Base-by-base conservation (phyloP, 208 protist genomes). In the Novymonas esmeraldas region DNA sequence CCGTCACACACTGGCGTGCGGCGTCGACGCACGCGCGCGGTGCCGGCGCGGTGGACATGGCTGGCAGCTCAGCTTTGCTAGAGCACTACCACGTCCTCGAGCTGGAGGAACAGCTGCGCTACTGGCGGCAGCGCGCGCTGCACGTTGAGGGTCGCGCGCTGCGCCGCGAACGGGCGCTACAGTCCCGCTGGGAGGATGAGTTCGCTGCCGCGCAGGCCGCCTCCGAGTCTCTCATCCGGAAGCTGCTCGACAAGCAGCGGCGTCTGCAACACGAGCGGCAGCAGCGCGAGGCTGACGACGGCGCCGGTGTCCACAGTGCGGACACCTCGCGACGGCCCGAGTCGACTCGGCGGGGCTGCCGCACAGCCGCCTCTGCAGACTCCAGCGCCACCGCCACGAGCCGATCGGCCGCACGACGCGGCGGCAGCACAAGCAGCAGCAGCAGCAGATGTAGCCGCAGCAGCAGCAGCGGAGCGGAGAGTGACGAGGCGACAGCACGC, bases 31-130 rank as follows among this genome's bases (percentile, higher is more conserved):
- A 29, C 22, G 48, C 28, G 48, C 48, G 26, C 14, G 48, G 26
- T 28, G 26, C 6, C 48, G 33, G 48, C 16, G 26, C 26, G 28
- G 48, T 29, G 22, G 13, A n/a, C n/a, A n/a, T n/a, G n/a, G n/a
- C n/a, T n/a, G n/a, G 52, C 52, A 24, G 22, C 34, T 39, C 55
- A 1, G 62, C 44, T 0, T 26, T 49, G 2, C 36, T 64, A 28
- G 70, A 68, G 48, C 70, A 68, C 54, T 70, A 76, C 41, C 70
- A 70, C 57, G 28, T 76, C 16, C 26, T 63, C 10, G 70, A 76
- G 39, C 36, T 76, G 14, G 70, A 76, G 42, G 70, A 76, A 22
- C 61, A 69, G 62, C 62, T 76, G 46, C 62, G 59, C 24, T 69
- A 69, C 42, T 76, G 70, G 70, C 62, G 70, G 55, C 38, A 70